Conservation (phyloP, 192 early-diverging fungal species). For the Coemansia sp. region DNA sequence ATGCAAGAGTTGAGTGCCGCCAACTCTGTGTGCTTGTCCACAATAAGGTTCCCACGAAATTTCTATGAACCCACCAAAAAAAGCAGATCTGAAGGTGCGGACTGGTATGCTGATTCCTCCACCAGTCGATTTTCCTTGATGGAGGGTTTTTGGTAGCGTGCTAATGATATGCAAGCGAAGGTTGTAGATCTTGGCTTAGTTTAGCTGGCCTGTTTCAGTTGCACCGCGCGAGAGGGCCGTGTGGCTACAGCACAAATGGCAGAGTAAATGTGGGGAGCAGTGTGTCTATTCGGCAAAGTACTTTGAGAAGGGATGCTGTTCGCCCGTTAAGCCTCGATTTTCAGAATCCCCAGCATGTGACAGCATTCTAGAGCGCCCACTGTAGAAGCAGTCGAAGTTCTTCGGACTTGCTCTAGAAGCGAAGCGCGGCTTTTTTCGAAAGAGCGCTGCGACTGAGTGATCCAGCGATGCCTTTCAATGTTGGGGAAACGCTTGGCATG, state of each 20-base stretch:
- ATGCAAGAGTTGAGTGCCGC: background rate
- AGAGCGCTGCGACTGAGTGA: background rate
- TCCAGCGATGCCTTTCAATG: background rate
- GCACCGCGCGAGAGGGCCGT: background rate
- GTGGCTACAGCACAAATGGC: background rate
- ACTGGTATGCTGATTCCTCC: background rate
- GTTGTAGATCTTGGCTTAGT: background rate
- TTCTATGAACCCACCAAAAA: background rate
- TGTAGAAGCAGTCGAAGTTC: background rate
- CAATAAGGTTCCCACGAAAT: background rate
- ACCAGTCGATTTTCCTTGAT: background rate
- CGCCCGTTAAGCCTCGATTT: background rate
- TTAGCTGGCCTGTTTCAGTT: background rate
- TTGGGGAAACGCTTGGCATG: background rate
- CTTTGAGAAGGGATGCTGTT: background rate
- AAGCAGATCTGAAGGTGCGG: background rate
- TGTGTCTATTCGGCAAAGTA: background rate
- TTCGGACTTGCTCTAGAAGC: background rate
- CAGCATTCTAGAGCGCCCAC: background rate
- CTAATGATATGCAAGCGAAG: background rate
- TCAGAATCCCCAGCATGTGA: background rate
- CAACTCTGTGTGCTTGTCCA: background rate
- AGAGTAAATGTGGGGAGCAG: background rate
- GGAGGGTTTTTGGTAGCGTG: background rate
- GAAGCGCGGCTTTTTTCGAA: background rate